phyloP scores from a whole-genome alignment of 306 rosid genomes.

The Casuarina equisetifolia region DNA sequence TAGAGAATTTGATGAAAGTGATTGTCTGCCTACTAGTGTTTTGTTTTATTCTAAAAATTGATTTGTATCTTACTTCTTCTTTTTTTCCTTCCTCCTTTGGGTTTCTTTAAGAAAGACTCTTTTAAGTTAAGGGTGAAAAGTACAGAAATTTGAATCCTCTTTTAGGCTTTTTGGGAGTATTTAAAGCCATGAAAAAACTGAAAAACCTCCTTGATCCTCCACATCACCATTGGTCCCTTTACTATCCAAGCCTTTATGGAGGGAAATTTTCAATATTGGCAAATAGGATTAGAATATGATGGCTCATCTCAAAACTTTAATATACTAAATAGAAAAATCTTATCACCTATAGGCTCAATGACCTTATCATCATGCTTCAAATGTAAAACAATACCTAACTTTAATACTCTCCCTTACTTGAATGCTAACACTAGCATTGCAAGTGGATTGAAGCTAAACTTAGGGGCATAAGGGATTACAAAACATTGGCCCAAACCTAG shows the following conservation, averaged over 20 bases:
- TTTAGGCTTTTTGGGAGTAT: background rate
- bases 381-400: no score
- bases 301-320: no score
- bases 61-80: background rate
- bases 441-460: no score
- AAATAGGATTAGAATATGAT: no score
- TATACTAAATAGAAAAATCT: no score
- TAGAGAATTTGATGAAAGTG: constrained; percentile 36
- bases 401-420: no score
- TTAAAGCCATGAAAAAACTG: background rate
- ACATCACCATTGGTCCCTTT: background rate
- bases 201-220: background rate
- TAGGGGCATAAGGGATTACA: no score
- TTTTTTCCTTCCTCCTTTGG: background rate
- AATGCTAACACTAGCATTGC: no score
- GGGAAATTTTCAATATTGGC: no score
- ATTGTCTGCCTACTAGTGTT: constrained; percentile 29
- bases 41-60: background rate
- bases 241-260: background rate
- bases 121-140: background rate
- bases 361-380: no score
- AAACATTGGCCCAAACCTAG: no score
- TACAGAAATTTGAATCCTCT: background rate
- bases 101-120: background rate
- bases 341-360: no score